Percentiles rank a stretch among this genome's conserved stretches.
Conservation (phyloP, 805 yeast genomes). For the Candida parachauliodes region DNA sequence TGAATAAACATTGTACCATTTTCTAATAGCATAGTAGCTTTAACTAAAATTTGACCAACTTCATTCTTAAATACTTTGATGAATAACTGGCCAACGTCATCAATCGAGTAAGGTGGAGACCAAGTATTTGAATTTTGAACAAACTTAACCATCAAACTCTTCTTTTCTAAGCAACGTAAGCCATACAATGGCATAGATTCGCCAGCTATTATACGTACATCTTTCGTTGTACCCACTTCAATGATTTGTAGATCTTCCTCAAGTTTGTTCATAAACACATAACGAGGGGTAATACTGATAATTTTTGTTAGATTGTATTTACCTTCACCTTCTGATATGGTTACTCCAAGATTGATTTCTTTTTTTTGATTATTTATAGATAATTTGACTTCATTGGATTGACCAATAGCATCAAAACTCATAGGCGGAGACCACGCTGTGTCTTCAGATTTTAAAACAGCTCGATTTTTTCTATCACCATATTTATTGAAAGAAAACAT, state of each 20-base stretch:
- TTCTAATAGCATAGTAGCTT: conserved; percentile 74
- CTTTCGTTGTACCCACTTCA: conserved; percentile 63
- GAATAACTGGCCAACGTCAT: conserved; percentile 79
- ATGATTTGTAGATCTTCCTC: conserved; percentile 54
- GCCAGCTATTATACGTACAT: conserved; percentile 43
- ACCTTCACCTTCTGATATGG: conserved; percentile 80
- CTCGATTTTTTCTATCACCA: conserved; percentile 60
- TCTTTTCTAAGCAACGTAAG: conserved; percentile 52
- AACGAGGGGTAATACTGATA: conserved; percentile 79
- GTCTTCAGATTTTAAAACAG: conserved; percentile 60
- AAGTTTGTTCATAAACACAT: conserved; percentile 62
- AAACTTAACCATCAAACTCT: conserved; percentile 60
- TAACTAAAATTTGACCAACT: conserved; percentile 66
- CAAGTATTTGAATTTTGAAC: conserved; percentile 57
- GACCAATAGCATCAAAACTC: conserved; percentile 89
- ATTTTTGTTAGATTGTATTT: conserved; percentile 74
- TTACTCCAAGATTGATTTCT: conserved; percentile 74
- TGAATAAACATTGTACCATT: conserved; percentile 78
- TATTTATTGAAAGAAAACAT: conserved; percentile 80
- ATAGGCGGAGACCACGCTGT: conserved; percentile 70
- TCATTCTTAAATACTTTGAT: conserved; percentile 63
- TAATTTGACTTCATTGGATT: conserved; percentile 51
- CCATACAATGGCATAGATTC: conserved; percentile 59
- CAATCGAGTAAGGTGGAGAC: conserved; percentile 85
- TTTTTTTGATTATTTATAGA: conserved; percentile 46